Conservation (phyloP, 768 basidiomycete species). For the Serendipita sp. region DNA sequence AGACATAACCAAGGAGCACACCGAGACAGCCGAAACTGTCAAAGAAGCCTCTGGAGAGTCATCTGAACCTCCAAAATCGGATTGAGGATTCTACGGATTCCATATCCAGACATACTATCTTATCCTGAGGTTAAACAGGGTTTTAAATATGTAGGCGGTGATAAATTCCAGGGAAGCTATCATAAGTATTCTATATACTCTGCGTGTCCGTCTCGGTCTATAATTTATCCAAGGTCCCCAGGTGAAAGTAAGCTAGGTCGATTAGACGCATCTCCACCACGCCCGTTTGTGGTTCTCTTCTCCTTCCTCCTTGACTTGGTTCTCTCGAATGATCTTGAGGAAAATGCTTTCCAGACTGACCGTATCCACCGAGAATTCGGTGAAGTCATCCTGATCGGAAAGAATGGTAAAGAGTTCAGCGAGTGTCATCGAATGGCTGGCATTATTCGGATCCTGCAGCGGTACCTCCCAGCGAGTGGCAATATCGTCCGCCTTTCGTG, state of each 20-base stretch:
- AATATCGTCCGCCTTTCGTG: conserved; percentile 53
- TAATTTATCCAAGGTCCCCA: not conserved
- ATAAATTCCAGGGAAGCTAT: not conserved
- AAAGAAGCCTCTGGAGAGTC: too few species aligned
- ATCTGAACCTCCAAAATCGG: too few species aligned
- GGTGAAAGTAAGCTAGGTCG: not conserved
- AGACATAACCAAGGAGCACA: too few species aligned
- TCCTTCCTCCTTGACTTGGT: conserved; percentile 37
- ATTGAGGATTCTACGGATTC: too few species aligned
- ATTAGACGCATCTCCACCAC: not conserved
- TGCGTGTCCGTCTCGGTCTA: not conserved
- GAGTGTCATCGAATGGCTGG: conserved; percentile 28
- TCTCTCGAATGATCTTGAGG: conserved; percentile 49
- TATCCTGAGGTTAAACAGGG: not conserved
- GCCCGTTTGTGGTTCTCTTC: not conserved
- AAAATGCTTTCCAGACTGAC: conserved; percentile 58
- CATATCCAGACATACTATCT: too few species aligned
- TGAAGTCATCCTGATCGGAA: conserved; percentile 30
- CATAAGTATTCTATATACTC: not conserved
- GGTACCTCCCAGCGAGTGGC: conserved; percentile 64
- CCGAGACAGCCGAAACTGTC: too few species aligned
- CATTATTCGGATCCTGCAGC: conserved; percentile 13
- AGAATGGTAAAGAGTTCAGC: conserved; percentile 43
- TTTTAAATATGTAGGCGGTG: too few species aligned
- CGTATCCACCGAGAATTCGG: conserved; percentile 56